Base-by-base conservation (phyloP, 2,329 filamentous ascomycete species). In the Macroventuria anomochaeta region DNA sequence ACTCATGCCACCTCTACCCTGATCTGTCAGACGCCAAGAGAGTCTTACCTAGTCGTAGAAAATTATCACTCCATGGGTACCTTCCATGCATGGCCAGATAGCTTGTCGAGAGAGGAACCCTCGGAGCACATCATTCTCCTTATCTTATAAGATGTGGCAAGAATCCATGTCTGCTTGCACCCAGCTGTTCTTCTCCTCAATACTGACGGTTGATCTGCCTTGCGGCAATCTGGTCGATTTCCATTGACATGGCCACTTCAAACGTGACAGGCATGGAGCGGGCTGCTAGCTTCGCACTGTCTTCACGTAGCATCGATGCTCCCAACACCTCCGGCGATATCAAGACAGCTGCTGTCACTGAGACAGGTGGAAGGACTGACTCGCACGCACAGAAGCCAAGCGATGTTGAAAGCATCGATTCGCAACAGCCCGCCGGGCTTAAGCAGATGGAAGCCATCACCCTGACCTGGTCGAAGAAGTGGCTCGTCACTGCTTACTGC, bases 371-470 rank as follows among this genome's bases (percentile, higher is more conserved):
- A 28, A 41, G 21, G 11, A 13, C 11, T 10, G 28, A 15, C 6
- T 41, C 46, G 20, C 31, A 34, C 21, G 2, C 15, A 6, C 13
- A 34, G 17, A 49, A 36, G 17, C 29, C 38, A n/a, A 42, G 37
- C 3, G 39, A 26, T 36, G 28, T 33, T 7, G 42, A 33, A 6
- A 38, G 11, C 2, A 34, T 32, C 1, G 48, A 40, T 17, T 15
- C 20, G 5, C 46, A 54, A 4, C 55, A 63, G 48, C 52, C 51
- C 18, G 47, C 46, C 8, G 56, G 57, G 0, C 46, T 21, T 68
- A 77, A 59, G 56, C 65, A 73, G 31, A 73, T 78, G 31, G 73
- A 80, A 53, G 76, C 75, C 20, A 70, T 74, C 26, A 76, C 77
- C 3, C 62, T 66, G 7, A 69, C 74, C 13, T 81, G 76, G 76